A percentile compares a stretch with the other conserved stretches of the same genome.
These are phyloP conservation scores for Saccharomyces hybrid DNA, from an alignment of 1,139 yeast species.

Conservation along the genomic window DNA sequence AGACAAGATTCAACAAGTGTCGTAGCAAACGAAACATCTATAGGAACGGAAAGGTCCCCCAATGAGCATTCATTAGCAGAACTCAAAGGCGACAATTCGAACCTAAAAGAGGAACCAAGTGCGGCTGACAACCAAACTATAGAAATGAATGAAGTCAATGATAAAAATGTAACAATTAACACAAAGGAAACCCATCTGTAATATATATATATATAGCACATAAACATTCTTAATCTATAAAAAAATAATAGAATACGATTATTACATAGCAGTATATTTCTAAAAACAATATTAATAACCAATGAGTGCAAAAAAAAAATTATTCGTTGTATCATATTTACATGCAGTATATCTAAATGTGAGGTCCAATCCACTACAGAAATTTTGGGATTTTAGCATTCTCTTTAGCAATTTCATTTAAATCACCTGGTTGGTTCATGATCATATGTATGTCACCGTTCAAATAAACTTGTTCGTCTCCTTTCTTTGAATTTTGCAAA, in stretches of 20 bases:
- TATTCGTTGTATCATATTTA: neutral
- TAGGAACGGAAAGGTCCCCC: neutral
- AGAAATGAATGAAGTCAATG: neutral
- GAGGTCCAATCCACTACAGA: neutral
- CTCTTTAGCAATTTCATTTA: slow-evolving; percentile 15
- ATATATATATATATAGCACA: neutral
- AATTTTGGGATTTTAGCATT: slow-evolving; percentile 13
- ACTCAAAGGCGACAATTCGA: neutral
- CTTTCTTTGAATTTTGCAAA: slow-evolving; percentile 14
- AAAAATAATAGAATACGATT: no score
- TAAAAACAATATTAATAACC: neutral
- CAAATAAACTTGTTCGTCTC: slow-evolving; percentile 15
- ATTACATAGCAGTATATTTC: neutral
- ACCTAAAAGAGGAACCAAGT: neutral
- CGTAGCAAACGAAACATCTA: neutral
- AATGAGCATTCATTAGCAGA: neutral
- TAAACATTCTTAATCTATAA: neutral
- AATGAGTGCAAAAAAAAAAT: neutral
- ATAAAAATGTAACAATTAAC: neutral
- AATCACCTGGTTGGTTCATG: neutral
- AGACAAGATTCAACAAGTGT: neutral
- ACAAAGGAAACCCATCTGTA: neutral
- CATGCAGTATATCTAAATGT: neutral
- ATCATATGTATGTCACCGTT: neutral
- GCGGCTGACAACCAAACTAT: neutral